These are phyloP conservation scores for Prunus davidiana DNA, from an alignment of 306 rosid species.

Conservation along the genomic window DNA sequence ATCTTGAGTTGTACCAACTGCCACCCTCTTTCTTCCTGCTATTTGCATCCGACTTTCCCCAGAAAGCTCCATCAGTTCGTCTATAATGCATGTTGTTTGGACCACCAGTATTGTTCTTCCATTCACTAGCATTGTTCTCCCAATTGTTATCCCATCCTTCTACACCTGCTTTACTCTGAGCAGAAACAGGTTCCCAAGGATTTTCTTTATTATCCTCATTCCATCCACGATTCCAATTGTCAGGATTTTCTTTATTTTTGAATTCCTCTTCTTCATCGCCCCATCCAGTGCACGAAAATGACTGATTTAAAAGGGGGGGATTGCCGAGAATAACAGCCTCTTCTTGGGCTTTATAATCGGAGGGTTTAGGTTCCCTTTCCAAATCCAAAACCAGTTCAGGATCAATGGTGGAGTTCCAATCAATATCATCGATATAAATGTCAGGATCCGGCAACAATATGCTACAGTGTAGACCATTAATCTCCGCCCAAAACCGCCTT, in stretches of 20 bases:
- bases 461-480: constrained; percentile 43
- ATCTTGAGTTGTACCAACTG: constrained; percentile 28
- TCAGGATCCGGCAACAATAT: constrained; percentile 67
- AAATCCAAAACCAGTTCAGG: constrained; percentile 57
- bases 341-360: not conserved
- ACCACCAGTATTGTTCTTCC: constrained; percentile 12
- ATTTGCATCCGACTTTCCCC: constrained; percentile 38
- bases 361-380: constrained; percentile 42
- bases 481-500: constrained; percentile 58
- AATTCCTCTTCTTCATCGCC: constrained; percentile 42
- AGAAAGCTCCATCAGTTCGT: constrained; percentile 25
- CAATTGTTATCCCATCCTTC: constrained; percentile 28
- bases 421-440: constrained; percentile 50
- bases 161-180: constrained; percentile 11
- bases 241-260: constrained; percentile 23
- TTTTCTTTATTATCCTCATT: constrained; percentile 23
- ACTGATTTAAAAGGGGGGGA: constrained; percentile 37
- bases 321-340: constrained; percentile 34
- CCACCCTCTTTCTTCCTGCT: constrained; percentile 32
- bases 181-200: constrained; percentile 35
- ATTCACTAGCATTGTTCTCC: constrained; percentile 17
- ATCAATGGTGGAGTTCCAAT: constrained; percentile 60
- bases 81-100: constrained; percentile 15
- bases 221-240: constrained; percentile 20
- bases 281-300: constrained; percentile 45